Base-by-base conservation (phyloP, 2,329 filamentous ascomycete species). In the Xylaria arbuscula region DNA sequence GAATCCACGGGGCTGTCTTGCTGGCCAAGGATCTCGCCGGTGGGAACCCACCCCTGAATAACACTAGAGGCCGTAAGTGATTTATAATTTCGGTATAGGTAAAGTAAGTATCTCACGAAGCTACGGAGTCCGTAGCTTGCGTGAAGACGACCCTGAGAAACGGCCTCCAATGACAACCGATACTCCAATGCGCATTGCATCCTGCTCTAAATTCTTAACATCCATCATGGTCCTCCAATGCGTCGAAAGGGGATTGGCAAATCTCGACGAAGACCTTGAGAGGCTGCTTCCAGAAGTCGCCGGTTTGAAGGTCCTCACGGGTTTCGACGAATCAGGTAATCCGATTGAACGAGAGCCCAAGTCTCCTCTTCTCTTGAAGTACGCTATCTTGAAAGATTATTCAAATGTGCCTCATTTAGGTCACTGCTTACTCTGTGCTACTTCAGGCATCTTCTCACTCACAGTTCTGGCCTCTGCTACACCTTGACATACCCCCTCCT, bases 161-260 rank as follows among this genome's bases (percentile, higher is more conserved):
- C 57, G 70, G 34, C 68, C 70, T 13, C 66, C 68, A 5, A 67
- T 72, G 68, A 48, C 36, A 9, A 28, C 38, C 15, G 68, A 70
- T 36, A 70, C 68, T 48, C 68, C 70, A 15, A 69, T 70, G 70
- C 66, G 68, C 36, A 3, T 70, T 11, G 68, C 66, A 19, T 70
- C 63, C 15, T 64, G 63, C 62, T 63, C 63, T 19, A 72, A 70
- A 59, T 40, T 72, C 22, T n/a, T 70, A 4, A 67, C 70, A 4
- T 70, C 64, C 15, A 67, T 72, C 38, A 72, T 72, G 68, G 70
- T 68, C 42, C 63, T 68, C 2, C 68, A 70, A 32, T 68, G 65
- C 34, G 65, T 70, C 1, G 70, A 72, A 32, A 11, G 32, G 53
- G 70, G 70, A 6, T 68, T 70, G 9, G 65, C 32, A 8, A 48